Conservation (phyloP, 768 basidiomycete species). For the Sistotremastrum niveocremeum region DNA sequence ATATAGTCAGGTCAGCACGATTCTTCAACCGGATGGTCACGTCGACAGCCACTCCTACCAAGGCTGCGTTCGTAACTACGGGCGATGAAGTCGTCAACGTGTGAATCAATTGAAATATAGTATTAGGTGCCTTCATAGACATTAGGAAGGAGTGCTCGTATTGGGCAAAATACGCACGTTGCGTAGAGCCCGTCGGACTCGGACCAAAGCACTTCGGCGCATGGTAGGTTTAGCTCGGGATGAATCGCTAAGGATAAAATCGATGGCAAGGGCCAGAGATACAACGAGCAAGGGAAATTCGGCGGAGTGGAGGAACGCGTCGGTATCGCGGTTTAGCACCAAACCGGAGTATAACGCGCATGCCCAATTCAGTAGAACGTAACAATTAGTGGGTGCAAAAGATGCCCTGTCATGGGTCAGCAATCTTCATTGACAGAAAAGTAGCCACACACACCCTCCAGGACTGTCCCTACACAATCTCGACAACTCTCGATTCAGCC, state of each 20-base stretch:
- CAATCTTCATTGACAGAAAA: neutral
- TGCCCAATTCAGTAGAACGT: slow-evolving; percentile 61
- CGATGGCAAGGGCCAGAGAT: slow-evolving; percentile 47
- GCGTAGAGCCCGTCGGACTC: slow-evolving; percentile 53
- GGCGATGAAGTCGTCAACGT: slow-evolving; percentile 35
- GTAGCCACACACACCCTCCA: neutral
- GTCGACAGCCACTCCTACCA: slow-evolving; percentile 58
- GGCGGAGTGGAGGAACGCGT: slow-evolving; percentile 35
- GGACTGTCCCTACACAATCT: slow-evolving; percentile 1
- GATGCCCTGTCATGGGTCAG: slow-evolving; percentile 20
- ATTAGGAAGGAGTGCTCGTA: neutral
- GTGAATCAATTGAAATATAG: slow-evolving; percentile 36
- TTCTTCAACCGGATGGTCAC: slow-evolving; percentile 58
- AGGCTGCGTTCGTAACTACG: slow-evolving; percentile 23
- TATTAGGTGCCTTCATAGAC: slow-evolving; percentile 21
- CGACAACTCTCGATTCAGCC: neutral
- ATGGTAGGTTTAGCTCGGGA: slow-evolving; percentile 42
- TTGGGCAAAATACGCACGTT: slow-evolving; percentile 27
- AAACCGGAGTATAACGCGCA: slow-evolving; percentile 45
- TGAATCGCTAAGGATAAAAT: slow-evolving; percentile 40
- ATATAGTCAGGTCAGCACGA: slow-evolving; percentile 29
- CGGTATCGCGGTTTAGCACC: slow-evolving; percentile 28
- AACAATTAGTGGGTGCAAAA: slow-evolving; percentile 45
- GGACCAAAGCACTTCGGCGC: slow-evolving; percentile 45
- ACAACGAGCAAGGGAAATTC: slow-evolving; percentile 39